Base-by-base conservation (phyloP, 2,329 filamentous ascomycete species). In the Xenosphaeropsis pyriputrescens region DNA sequence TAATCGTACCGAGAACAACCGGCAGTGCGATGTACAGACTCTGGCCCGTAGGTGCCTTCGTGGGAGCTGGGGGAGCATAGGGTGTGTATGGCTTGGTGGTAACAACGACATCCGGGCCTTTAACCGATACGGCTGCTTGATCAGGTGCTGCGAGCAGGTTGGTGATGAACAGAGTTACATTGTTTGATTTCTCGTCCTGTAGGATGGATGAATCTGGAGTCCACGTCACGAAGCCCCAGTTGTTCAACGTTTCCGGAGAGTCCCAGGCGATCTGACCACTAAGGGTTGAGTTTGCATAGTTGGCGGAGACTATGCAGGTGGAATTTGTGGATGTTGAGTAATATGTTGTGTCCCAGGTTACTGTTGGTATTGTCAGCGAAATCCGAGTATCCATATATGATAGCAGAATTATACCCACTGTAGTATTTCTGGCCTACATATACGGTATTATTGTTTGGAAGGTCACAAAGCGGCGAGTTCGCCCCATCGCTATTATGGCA, bases 21-120 rank as follows among this genome's bases (percentile, higher is more conserved):
- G 52, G 52, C 7, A 54, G 46, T 1, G 47, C 52, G 30, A 54
- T 53, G 22, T 50, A 53, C 13, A 54, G 41, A 7, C 44, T 39
- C 31, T 44, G 39, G n/a, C 50, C 47, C 13, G 39, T 38, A 1
- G 51, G 50, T 15, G 39, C 39, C 38, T 41, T 33, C 9, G 46
- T 36, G 6, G 38, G 39, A 3, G 42, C 36, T 37, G 46, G 46
- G 12, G 39, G 47, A 22, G 47, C 47, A 22, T 45, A 47, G n/a
- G 43, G 37, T 4, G 39, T 19, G 14, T 19, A 12, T 11, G 48
- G 46, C 18, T 39, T 36, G 29, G 45, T 46, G 9, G 47, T 48
- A 6, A 51, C 44, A 35, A 45, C 43, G 8, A 54, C 31, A 9
- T 43, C 49, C 18, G 47, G 48, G 8, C 50, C 51, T 42, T 37